Conservation (phyloP, 306 rosid species). For the Quercus wislizeni region DNA sequence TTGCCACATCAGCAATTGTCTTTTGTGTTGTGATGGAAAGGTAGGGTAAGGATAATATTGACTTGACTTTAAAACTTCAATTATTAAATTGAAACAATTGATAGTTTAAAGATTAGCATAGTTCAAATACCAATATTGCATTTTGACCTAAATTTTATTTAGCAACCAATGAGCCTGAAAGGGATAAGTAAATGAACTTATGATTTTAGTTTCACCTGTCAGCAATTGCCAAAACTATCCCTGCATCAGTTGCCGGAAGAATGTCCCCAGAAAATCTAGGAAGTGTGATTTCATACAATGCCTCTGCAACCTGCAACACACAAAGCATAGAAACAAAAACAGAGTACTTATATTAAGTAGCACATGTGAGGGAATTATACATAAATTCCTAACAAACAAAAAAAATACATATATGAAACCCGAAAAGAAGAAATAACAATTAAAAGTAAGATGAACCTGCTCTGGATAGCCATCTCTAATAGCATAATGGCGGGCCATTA, state of each 20-base stretch:
- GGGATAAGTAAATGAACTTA: constrained; percentile 19
- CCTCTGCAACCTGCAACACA: constrained; percentile 70
- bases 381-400: neutral
- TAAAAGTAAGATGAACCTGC: constrained; percentile 50
- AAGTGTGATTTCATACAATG: constrained; percentile 82
- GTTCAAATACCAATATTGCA: too few relatives aligned
- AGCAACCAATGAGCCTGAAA: neutral
- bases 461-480: constrained; percentile 86
- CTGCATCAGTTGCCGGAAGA: constrained; percentile 78
- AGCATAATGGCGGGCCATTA: constrained; percentile 95
- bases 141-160: neutral
- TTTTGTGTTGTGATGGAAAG: too few relatives aligned
- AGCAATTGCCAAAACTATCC: constrained; percentile 74
- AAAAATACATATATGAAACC: neutral
- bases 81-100: neutral
- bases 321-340: constrained; percentile 1
- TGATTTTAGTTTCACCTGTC: constrained; percentile 60
- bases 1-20: neutral
- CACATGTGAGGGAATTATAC: neutral
- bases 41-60: neutral
- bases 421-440: constrained; percentile 14
- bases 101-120: neutral
- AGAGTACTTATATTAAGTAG: constrained; percentile 1
- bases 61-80: neutral
- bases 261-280: constrained; percentile 94